A percentile compares a stretch with the other conserved stretches of the same genome.
Evolutionary conservation across 225 moss, liverwort and hornwort species (phyloP).

Genomic region (Sphagnum tenellum): DNA sequence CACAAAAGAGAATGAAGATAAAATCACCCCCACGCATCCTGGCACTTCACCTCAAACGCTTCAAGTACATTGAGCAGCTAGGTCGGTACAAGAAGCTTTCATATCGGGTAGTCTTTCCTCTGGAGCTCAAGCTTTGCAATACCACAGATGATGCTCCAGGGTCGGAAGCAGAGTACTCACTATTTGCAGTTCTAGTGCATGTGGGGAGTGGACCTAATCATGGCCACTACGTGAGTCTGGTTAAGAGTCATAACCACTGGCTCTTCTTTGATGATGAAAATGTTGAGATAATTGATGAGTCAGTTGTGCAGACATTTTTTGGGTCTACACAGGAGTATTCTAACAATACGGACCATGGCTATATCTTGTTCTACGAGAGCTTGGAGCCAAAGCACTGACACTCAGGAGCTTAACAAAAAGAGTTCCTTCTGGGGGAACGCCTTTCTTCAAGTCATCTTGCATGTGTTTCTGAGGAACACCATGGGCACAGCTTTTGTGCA

Average conservation of each 20-base stretch:
- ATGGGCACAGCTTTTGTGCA: no score
- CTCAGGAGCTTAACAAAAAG: conserved; percentile 5
- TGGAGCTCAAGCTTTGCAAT: conserved; percentile 92
- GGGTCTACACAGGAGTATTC: conserved; percentile 92
- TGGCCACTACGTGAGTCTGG: conserved; percentile 92
- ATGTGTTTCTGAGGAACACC: no score
- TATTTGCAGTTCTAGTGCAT: conserved; percentile 95
- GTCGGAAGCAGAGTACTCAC: conserved; percentile 90
- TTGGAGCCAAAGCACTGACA: conserved; percentile 79
- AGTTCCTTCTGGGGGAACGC: no score
- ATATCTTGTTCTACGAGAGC: conserved; percentile 96
- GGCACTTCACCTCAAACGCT: conserved; percentile 91
- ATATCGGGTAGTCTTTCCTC: conserved; percentile 90
- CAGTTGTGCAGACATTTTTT: conserved; percentile 93
- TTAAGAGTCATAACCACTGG: conserved; percentile 94
- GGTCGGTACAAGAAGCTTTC: conserved; percentile 95
- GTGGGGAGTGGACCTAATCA: conserved; percentile 98
- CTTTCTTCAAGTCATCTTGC: no score
- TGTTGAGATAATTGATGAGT: conserved; percentile 96
- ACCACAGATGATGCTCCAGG: conserved; percentile 94
- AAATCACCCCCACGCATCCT: conserved; percentile 94
- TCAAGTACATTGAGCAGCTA: conserved; percentile 95
- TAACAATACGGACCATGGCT: conserved; percentile 96
- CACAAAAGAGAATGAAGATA: conserved; percentile 99
- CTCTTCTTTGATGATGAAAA: conserved; percentile 98